phyloP scores from a whole-genome alignment of 768 basidiomycete species.

The Calocybe cyanea region DNA sequence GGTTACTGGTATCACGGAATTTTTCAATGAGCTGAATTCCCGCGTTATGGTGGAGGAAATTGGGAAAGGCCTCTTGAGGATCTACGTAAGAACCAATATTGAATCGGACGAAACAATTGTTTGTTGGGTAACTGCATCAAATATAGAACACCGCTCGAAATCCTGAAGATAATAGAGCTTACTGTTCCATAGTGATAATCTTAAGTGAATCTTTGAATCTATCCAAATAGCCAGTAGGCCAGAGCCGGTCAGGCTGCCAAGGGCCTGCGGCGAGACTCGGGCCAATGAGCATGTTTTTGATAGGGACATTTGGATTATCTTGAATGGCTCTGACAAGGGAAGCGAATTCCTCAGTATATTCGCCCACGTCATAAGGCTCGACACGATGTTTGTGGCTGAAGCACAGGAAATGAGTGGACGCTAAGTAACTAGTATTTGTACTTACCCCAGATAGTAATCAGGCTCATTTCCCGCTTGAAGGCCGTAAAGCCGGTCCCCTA shows the following conservation, averaged over 20 bases:
- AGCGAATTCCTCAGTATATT: conserved; percentile 51
- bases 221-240: conserved; percentile 48
- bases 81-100: conserved; percentile 35
- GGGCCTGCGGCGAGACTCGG: conserved; percentile 55
- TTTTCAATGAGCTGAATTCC: conserved; percentile 42
- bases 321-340: conserved; percentile 33
- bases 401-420: background rate
- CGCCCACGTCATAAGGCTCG: conserved; percentile 23
- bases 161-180: conserved; percentile 8
- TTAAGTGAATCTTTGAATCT: conserved; percentile 36
- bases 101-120: conserved; percentile 59
- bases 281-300: conserved; percentile 48
- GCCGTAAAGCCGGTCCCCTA: conserved; percentile 62
- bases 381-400: conserved; percentile 21
- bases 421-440: background rate
- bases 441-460: conserved; percentile 56
- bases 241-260: conserved; percentile 46
- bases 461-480: conserved; percentile 76
- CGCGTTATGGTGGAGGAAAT: conserved; percentile 58
- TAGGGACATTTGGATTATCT: conserved; percentile 29
- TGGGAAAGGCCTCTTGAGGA: conserved; percentile 46
- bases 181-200: conserved; percentile 56
- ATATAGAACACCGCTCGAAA: background rate
- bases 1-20: conserved; percentile 47
- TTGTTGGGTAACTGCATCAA: conserved; percentile 43